A percentile compares a stretch with the other conserved stretches of the same genome.
Evolutionary conservation across 2,329 filamentous ascomycete genomes (phyloP).

Genomic region (Mycosphaerella sp.): DNA sequence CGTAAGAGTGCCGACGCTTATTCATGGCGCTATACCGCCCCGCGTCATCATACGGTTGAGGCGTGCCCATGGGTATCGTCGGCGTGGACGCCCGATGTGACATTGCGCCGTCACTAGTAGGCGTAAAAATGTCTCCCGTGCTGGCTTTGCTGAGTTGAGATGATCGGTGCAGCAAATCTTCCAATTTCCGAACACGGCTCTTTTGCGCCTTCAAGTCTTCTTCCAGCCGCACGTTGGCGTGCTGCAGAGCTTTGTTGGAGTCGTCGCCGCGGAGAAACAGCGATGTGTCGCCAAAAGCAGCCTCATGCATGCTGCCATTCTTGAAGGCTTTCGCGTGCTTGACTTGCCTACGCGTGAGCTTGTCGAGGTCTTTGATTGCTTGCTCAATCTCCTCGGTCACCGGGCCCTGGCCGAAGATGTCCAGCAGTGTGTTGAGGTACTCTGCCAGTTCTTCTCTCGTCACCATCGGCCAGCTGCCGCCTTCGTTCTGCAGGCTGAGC

Average conservation of each 20-base stretch:
- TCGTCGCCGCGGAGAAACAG: slow-evolving; percentile 81
- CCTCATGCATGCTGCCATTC: slow-evolving; percentile 89
- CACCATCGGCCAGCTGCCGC: slow-evolving; percentile 72
- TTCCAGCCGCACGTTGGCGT: slow-evolving; percentile 52
- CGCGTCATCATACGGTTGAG: slow-evolving; percentile 21
- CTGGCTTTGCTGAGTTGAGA: slow-evolving; percentile 47
- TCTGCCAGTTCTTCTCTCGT: slow-evolving; percentile 68
- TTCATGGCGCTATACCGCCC: slow-evolving; percentile 23
- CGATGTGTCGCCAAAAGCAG: slow-evolving; percentile 77
- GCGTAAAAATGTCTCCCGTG: slow-evolving; percentile 32
- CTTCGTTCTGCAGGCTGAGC: slow-evolving; percentile 74
- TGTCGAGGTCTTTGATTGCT: slow-evolving; percentile 70
- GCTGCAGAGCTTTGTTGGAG: slow-evolving; percentile 54
- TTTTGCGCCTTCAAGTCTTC: slow-evolving; percentile 76
- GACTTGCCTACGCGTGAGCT: slow-evolving; percentile 76
- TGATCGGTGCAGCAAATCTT: slow-evolving; percentile 86
- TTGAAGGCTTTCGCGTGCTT: slow-evolving; percentile 91
- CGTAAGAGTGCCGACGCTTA: slow-evolving; percentile 53
- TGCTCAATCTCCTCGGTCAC: slow-evolving; percentile 67
- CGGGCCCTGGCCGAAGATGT: slow-evolving; percentile 57
- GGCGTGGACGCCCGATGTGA: slow-evolving; percentile 22
- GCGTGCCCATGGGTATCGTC: slow-evolving; percentile 13
- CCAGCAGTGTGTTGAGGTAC: slow-evolving; percentile 61
- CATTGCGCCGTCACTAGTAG: slow-evolving; percentile 22
- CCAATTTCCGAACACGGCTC: slow-evolving; percentile 81